phyloP scores from a whole-genome alignment of 176 grass and related monocot genomes.

The Juncus inflexus region DNA sequence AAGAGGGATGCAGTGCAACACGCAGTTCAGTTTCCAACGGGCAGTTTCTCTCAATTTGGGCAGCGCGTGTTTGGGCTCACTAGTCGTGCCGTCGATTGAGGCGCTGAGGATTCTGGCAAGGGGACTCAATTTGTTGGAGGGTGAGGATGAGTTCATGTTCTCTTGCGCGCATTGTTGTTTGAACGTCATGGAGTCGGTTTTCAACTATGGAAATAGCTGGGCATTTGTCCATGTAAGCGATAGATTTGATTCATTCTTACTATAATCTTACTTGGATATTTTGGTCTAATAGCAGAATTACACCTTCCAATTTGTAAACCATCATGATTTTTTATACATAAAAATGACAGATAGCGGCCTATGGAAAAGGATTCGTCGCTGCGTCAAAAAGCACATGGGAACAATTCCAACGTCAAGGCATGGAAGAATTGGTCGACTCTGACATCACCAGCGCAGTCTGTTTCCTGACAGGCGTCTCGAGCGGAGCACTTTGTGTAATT shows the following conservation, averaged over 20 bases:
- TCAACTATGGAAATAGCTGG: conserved; percentile 94
- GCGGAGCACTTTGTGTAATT: conserved; percentile 70
- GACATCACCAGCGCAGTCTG: conserved; percentile 96
- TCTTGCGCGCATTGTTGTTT: conserved; percentile 98
- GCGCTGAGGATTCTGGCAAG: conserved; percentile 77
- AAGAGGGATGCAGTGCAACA: conserved; percentile 91
- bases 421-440: conserved; percentile 79
- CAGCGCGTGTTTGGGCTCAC: conserved; percentile 89
- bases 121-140: conserved; percentile 88
- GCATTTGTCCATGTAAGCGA: conserved; percentile 79
- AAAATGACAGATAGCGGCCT: conserved; percentile 64
- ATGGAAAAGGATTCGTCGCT: conserved; percentile 71
- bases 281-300: background rate
- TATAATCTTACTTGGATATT: background rate
- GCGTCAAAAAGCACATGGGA: conserved; percentile 88
- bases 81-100: conserved; percentile 89
- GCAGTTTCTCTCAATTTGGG: conserved; percentile 78
- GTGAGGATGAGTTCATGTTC: conserved; percentile 99
- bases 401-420: conserved; percentile 60
- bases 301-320: background rate
- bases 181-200: conserved; percentile 82
- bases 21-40: conserved; percentile 95
- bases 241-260: conserved; percentile 6
- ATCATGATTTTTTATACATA: background rate
- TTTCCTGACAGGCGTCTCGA: conserved; percentile 84